Conservation (phyloP, 352 stramenopile genomes). For the Globisporangium yorkense region DNA sequence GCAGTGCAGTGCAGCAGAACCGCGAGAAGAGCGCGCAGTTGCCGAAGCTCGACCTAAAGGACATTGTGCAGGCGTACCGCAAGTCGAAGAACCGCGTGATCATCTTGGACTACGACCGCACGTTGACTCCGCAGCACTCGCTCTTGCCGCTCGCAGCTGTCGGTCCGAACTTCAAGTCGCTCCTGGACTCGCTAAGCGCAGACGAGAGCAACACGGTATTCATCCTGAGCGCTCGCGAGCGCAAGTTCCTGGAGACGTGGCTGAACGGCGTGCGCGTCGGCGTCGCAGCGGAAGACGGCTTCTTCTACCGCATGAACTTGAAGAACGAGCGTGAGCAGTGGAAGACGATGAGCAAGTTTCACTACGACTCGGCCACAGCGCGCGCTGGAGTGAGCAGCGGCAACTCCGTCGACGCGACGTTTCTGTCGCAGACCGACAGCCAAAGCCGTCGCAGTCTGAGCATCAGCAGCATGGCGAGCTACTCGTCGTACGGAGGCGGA, state of each 20-base stretch:
- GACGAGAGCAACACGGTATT: slow-evolving; percentile 74
- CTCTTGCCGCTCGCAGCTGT: slow-evolving; percentile 76
- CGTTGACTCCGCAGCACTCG: slow-evolving; percentile 69
- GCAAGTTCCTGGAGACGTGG: slow-evolving; percentile 89
- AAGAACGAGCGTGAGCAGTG: slow-evolving; percentile 61
- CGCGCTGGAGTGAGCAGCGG: slow-evolving; percentile 24
- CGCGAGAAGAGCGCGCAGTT: slow-evolving; percentile 38
- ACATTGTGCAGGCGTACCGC: slow-evolving; percentile 62
- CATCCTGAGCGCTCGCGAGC: slow-evolving; percentile 68
- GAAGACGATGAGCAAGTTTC: slow-evolving; percentile 85
- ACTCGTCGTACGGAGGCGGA: slow-evolving; percentile 26
- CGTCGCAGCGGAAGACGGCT: slow-evolving; percentile 69
- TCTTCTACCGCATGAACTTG: slow-evolving; percentile 80
- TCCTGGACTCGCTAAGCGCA: slow-evolving; percentile 62
- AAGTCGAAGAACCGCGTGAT: slow-evolving; percentile 76
- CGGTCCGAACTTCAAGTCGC: slow-evolving; percentile 65
- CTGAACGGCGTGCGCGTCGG: slow-evolving; percentile 65
- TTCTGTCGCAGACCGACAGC: slow-evolving; percentile 22
- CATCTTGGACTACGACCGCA: slow-evolving; percentile 87
- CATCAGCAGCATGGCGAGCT: slow-evolving; percentile 37
- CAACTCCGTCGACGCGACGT: slow-evolving; percentile 27
- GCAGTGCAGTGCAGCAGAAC: slow-evolving; percentile 56
- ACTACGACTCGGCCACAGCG: slow-evolving; percentile 50
- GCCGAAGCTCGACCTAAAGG: slow-evolving; percentile 50
- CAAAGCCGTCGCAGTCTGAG: slow-evolving; percentile 29